Conservation (phyloP, 768 basidiomycete species). For the Agrocybe chaxingu region DNA sequence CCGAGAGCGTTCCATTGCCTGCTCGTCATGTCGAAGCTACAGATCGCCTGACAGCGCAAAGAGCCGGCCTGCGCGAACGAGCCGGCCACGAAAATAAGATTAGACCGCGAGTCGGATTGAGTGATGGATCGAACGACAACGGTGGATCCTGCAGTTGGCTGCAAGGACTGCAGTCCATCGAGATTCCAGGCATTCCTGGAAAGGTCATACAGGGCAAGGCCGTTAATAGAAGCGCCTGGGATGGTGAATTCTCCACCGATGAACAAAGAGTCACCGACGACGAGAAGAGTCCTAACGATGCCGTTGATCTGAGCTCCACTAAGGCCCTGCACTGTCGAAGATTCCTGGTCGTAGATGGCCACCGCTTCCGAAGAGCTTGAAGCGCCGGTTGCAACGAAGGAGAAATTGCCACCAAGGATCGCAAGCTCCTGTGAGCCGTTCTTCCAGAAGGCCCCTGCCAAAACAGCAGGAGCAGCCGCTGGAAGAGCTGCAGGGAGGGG, state of each 20-base stretch:
- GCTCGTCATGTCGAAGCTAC: slow-evolving; percentile 62
- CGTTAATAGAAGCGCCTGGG: slow-evolving; percentile 51
- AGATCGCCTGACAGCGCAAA: slow-evolving; percentile 72
- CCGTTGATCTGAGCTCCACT: slow-evolving; percentile 66
- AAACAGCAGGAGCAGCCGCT: slow-evolving; percentile 72
- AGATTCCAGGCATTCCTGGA: slow-evolving; percentile 58
- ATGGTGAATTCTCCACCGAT: slow-evolving; percentile 84
- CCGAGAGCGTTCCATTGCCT: slow-evolving; percentile 83
- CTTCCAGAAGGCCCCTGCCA: slow-evolving; percentile 88
- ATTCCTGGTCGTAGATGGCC: slow-evolving; percentile 65
- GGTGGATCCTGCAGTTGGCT: slow-evolving; percentile 45
- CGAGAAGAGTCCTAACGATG: slow-evolving; percentile 71
- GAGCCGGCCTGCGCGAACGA: slow-evolving; percentile 80
- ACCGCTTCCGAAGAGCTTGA: slow-evolving; percentile 48
- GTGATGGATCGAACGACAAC: slow-evolving; percentile 75
- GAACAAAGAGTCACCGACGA: slow-evolving; percentile 67
- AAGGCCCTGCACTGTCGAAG: slow-evolving; percentile 49
- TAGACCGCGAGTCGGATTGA: slow-evolving; percentile 53
- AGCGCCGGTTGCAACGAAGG: slow-evolving; percentile 43
- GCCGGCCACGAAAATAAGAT: slow-evolving; percentile 80
- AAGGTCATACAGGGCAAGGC: slow-evolving; percentile 82
- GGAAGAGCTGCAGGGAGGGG: slow-evolving; percentile 55
- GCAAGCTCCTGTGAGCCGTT: slow-evolving; percentile 66
- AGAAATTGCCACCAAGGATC: slow-evolving; percentile 90
- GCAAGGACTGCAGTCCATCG: slow-evolving; percentile 55